phyloP scores from a whole-genome alignment of 1,284 basidiomycete species.

The Cryptococcus jaspeensis region DNA sequence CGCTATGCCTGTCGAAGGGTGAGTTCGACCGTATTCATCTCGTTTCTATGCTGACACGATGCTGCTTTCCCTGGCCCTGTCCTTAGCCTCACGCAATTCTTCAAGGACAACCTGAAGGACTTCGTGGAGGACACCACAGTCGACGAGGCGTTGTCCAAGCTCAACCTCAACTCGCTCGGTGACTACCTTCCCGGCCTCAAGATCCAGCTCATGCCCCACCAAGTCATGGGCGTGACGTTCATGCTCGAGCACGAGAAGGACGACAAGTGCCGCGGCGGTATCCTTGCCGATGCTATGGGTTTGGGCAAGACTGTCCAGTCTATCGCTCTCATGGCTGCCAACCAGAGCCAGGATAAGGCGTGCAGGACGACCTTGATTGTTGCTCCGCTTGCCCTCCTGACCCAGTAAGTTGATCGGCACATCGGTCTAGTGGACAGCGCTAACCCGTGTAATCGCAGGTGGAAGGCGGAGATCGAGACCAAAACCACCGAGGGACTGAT shows the following conservation, averaged over 20 bases:
- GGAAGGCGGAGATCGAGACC: constrained; percentile 51
- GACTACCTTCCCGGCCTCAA: constrained; percentile 31
- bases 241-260: constrained; percentile 47
- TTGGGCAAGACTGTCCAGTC: constrained; percentile 49
- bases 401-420: constrained; percentile 34
- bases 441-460: constrained; percentile 23
- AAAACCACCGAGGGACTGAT: constrained; percentile 39
- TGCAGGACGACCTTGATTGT: constrained; percentile 51
- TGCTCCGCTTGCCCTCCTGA: constrained; percentile 50
- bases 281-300: constrained; percentile 45
- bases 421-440: background rate
- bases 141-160: constrained; percentile 30
- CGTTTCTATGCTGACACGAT: background rate
- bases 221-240: constrained; percentile 49
- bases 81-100: constrained; percentile 37
- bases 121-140: constrained; percentile 40
- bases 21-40: constrained; percentile 6
- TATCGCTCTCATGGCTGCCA: constrained; percentile 46
- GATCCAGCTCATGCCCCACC: constrained; percentile 49
- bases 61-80: no score
- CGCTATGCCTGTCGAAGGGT: constrained; percentile 17
- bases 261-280: constrained; percentile 38
- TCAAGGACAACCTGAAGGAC: constrained; percentile 38
- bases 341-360: constrained; percentile 38
- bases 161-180: constrained; percentile 24